Conservation (phyloP, 176 grass and related monocot genomes). For the Neostapfia colusana region DNA sequence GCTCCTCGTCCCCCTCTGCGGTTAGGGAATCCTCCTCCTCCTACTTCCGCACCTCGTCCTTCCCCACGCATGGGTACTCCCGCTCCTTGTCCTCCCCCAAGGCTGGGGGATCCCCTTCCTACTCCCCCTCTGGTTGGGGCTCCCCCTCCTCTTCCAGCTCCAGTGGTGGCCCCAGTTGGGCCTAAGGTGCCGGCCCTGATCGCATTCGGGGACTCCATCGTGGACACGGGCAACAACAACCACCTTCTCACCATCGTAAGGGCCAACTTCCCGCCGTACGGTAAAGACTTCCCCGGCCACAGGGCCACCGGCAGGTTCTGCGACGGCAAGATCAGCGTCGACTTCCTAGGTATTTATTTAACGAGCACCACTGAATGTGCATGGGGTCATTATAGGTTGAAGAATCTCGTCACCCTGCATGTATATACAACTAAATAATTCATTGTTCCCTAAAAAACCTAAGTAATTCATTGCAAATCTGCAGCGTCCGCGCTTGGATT, state of each 20-base stretch:
- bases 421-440: background rate
- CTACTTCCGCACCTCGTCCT: background rate
- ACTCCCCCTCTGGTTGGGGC: background rate
- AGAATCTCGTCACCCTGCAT: background rate
- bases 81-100: background rate
- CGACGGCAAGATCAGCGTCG: constrained; percentile 55
- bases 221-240: constrained; percentile 75
- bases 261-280: constrained; percentile 64
- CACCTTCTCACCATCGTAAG: constrained; percentile 13
- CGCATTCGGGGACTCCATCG: constrained; percentile 66
- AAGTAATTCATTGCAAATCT: background rate
- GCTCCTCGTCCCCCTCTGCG: background rate
- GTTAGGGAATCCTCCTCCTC: background rate
- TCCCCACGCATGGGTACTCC: background rate
- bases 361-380: background rate
- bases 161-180: background rate
- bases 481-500: constrained; percentile 53
- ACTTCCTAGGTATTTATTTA: constrained; percentile 48
- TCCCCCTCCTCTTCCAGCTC: constrained; percentile 1
- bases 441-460: no score
- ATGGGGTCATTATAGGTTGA: background rate
- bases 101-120: background rate
- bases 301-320: constrained; percentile 64
- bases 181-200: constrained; percentile 45
- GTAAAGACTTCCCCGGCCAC: constrained; percentile 49